A percentile compares a stretch with the other conserved stretches of the same genome.
These are phyloP conservation scores for Botrytis aclada DNA, from an alignment of 2,329 filamentous ascomycete species.

Conservation along the genomic window DNA sequence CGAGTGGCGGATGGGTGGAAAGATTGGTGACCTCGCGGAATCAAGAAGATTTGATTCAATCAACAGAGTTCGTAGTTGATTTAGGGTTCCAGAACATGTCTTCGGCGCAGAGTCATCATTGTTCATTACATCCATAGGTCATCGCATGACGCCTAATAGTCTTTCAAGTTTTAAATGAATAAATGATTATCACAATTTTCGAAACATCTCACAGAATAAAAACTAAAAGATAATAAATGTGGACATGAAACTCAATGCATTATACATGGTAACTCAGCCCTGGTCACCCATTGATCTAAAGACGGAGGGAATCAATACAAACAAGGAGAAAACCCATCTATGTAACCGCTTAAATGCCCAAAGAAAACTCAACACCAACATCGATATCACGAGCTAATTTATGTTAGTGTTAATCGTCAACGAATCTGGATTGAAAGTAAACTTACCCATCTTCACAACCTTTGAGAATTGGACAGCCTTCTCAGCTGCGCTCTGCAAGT, in stretches of 20 bases:
- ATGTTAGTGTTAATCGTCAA: constrained; percentile 31
- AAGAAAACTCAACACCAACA: constrained; percentile 90
- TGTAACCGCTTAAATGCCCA: constrained; percentile 68
- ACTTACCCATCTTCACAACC: constrained; percentile 95
- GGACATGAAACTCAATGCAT: constrained; percentile 27
- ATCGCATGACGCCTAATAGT: background rate
- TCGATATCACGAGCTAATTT: constrained; percentile 82
- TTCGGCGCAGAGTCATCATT: background rate
- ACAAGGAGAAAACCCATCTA: constrained; percentile 28
- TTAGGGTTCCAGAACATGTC: background rate
- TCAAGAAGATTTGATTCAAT: background rate
- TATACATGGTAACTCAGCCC: constrained; percentile 35
- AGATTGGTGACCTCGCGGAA: background rate
- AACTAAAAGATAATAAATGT: background rate
- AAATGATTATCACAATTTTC: background rate
- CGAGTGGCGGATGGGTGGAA: background rate
- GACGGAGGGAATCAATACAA: constrained; percentile 37
- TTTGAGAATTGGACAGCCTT: constrained; percentile 99
- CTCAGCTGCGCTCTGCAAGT: constrained; percentile 94
- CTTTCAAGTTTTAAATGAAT: background rate
- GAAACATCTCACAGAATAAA: background rate
- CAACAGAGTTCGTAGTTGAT: background rate
- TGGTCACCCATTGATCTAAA: constrained; percentile 27
- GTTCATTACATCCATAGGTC: background rate
- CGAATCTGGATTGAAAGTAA: background rate